Evolutionary conservation across 1,284 basidiomycete species (phyloP).

Genomic region (Ustilago xerochloae): DNA sequence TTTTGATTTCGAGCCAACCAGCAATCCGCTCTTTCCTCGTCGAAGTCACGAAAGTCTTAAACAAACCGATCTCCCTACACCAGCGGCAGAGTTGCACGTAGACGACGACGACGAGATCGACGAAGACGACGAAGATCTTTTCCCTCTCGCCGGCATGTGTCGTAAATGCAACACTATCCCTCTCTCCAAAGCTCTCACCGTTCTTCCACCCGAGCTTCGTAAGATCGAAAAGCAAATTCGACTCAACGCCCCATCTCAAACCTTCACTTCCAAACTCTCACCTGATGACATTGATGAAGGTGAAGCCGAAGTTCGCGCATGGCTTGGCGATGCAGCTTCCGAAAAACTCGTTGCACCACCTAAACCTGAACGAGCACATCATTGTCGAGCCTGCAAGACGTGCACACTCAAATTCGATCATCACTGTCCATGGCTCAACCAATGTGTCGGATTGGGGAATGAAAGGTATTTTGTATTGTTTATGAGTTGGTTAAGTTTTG

Average conservation of each 20-base stretch:
- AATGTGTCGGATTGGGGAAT: constrained; percentile 92
- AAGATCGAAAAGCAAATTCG: constrained; percentile 54
- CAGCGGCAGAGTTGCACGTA: not conserved
- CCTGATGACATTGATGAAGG: constrained; percentile 56
- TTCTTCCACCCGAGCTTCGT: constrained; percentile 63
- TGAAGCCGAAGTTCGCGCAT: constrained; percentile 57
- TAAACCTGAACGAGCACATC: constrained; percentile 91
- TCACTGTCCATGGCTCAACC: constrained; percentile 84
- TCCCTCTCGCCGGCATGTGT: constrained; percentile 61
- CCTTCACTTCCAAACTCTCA: constrained; percentile 28
- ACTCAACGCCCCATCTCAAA: constrained; percentile 20
- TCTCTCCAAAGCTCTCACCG: constrained; percentile 54
- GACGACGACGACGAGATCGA: constrained; percentile 15
- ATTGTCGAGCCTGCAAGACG: constrained; percentile 90
- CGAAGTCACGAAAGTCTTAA: constrained; percentile 17
- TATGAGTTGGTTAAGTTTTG: constrained; percentile 74
- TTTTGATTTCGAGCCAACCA: constrained; percentile 6
- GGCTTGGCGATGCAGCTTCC: constrained; percentile 57
- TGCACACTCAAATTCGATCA: constrained; percentile 85
- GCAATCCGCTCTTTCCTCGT: constrained; percentile 23
- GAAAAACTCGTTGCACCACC: constrained; percentile 67
- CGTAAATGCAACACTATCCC: constrained; percentile 58
- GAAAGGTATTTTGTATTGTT: constrained; percentile 96
- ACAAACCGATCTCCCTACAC: not conserved
- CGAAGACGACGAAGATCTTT: constrained; percentile 55